phyloP scores from a whole-genome alignment of 352 stramenopile genomes.

The Elongisporangium senticosum region DNA sequence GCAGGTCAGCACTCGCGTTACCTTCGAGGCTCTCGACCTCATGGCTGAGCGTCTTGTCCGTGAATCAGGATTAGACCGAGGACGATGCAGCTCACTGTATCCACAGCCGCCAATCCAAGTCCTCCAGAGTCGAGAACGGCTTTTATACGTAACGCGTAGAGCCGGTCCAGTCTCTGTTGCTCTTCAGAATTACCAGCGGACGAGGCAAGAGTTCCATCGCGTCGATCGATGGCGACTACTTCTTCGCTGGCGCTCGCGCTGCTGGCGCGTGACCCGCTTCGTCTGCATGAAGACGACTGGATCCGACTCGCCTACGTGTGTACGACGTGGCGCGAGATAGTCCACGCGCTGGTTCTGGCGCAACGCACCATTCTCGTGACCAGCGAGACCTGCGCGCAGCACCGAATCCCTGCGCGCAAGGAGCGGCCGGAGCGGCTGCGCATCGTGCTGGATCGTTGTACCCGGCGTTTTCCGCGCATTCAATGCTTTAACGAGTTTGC shows the following conservation, averaged over 20 bases:
- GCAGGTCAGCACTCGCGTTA: neutral
- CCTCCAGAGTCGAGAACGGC: neutral
- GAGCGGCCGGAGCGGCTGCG: slow-evolving; percentile 55
- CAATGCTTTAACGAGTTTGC: slow-evolving; percentile 16
- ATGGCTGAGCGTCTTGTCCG: neutral
- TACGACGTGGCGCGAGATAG: slow-evolving; percentile 21
- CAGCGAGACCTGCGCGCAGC: slow-evolving; percentile 39
- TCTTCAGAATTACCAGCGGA: neutral
- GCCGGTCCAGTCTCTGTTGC: neutral
- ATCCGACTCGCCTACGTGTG: slow-evolving; percentile 15
- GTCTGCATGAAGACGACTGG: slow-evolving; percentile 13
- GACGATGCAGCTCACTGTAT: neutral
- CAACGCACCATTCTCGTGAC: slow-evolving; percentile 35
- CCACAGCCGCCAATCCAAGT: neutral
- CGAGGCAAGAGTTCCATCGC: neutral
- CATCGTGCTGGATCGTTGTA: slow-evolving; percentile 29
- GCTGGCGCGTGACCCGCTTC: slow-evolving; percentile 12
- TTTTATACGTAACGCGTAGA: neutral
- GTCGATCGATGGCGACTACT: neutral
- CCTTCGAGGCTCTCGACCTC: neutral
- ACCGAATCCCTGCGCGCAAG: slow-evolving; percentile 29
- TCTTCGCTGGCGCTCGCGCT: slow-evolving; percentile 12
- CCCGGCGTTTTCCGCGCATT: slow-evolving; percentile 26
- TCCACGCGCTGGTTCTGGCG: slow-evolving; percentile 19
- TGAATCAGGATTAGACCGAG: neutral